Evolutionary conservation across 345 rosid species (phyloP).

Genomic region (Pistacia vera): DNA sequence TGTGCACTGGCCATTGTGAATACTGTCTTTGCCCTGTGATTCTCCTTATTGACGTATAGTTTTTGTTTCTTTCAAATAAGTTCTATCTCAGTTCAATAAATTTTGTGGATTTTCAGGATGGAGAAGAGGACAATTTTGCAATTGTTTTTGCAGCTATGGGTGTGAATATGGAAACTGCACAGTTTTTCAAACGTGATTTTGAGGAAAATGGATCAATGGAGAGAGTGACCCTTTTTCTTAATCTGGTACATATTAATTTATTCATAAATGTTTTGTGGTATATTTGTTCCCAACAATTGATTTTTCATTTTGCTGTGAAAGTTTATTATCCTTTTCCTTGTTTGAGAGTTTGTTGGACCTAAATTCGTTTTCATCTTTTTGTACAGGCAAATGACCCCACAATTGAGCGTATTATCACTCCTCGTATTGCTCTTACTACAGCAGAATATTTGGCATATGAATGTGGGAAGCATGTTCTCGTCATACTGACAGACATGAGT

Average conservation of each 20-base stretch:
- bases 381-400: constrained; percentile 97
- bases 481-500: constrained; percentile 96
- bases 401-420: constrained; percentile 95
- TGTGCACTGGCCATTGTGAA: neutral
- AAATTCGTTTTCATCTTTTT: constrained; percentile 12
- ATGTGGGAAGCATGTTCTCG: constrained; percentile 97
- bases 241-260: constrained; percentile 54
- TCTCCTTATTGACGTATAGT: neutral
- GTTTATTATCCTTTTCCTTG: neutral
- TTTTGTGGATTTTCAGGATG: constrained; percentile 53
- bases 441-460: constrained; percentile 98
- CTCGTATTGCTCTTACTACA: constrained; percentile 93
- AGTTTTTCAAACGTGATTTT: constrained; percentile 97
- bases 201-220: constrained; percentile 99
- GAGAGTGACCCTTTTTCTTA: constrained; percentile 91
- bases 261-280: neutral
- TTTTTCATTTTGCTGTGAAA: neutral
- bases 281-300: neutral
- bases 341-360: neutral
- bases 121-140: constrained; percentile 92
- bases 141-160: constrained; percentile 99
- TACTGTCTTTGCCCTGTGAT: neutral
- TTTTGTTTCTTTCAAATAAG: neutral
- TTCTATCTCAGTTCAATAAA: neutral
- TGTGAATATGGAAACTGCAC: constrained; percentile 99